Evolutionary conservation across 2,329 filamentous ascomycete genomes (phyloP), one percentile per base, ranked within the genome.

Genomic region (Dactylonectria estremocensis): DNA sequence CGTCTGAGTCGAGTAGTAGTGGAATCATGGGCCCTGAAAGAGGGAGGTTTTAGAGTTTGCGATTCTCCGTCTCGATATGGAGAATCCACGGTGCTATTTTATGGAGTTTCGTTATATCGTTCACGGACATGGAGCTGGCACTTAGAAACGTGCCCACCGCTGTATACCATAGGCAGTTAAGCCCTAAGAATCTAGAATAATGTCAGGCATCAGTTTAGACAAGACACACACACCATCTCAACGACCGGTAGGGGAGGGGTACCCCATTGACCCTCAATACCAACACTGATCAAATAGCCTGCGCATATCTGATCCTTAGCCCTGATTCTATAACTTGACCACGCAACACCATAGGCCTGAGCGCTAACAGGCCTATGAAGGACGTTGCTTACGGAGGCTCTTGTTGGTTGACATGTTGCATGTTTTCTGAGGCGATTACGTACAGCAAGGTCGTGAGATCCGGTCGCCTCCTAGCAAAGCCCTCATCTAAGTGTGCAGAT

Each of bases 1-100:
- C 46, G 7, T 58, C 64, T 13, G 64, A 66, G 13, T 66, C 58
- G 46, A 61, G 64, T 58, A 58, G 53, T 6, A 66, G 64, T 31
- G 64, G 58, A 20, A 62, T 58, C 13, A 20, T 66, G 37, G 58
- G 52, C 7, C 53, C 53, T 9, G 58, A 66, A 10, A 46, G 56
- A 37, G 53, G 18, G 8, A 35, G 53, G 7, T 66, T 28, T 43
- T 61, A 65, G 52, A 31, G 18, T n/a, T 50, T 50, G 48, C 24
- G 22, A 28, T 35, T 5, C 5, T 9, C 18, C 20, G 16, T 31
- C n/a, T 53, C n/a, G 7, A 31, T 28, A 10, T 4, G 8, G 16
- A 55, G 20, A 59, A 9, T 20, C 53, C 37, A 11, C 5, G 56
- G 20, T 13, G 37, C 53, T 22, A 43, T 35, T 40, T 16, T 48